Evolutionary conservation across 805 yeast genomes (phyloP), one percentile per base, ranked within the genome.

Genomic region (Saccharomyces eubayanus): DNA sequence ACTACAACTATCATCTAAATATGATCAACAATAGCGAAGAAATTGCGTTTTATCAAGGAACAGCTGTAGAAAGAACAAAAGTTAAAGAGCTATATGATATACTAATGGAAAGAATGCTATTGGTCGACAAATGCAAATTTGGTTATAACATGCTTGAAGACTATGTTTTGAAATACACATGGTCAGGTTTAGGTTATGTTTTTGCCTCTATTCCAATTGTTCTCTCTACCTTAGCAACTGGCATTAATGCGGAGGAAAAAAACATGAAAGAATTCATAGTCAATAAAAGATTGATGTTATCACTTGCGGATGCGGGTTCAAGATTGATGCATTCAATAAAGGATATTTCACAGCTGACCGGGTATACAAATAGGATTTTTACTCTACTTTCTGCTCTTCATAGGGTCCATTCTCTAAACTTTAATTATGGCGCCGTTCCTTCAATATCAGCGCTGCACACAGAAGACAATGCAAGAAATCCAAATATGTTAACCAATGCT

Each of bases 111-210:
- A 89, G 84, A 57, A 72, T 82, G 53, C 69, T 76, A 48, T 73
- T 74, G 52, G 80, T 83, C 54, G 80, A 83, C 59, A 75, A 79
- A 56, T 74, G 78, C 45, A 80, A 86, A 55, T 83, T 87, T 53
- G 71, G 77, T 10, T 91, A 89, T 68, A 84, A 83, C 51, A 75
- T 88, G 57, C 69, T 87, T 55, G 97, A 91, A 72, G 95, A 89
- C 65, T 89, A 89, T 64, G 81, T 90, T 49, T 78, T 91, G 68
- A 91, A 90, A 71, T 89, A 88, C 65, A 82, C 92, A 11, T 91
- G 97, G 97, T 89, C 96, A 2, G 96, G 95, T 0, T 79, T 91
- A 72, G 97, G 97, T n/a, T 90, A 89, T 67, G 70, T 90, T 24
- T 90, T 89, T 72, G 88, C 96, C 0, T 86, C 96, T 1, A 78